Evolutionary conservation across 169 alveolate genomes (phyloP), one percentile per base, ranked within the genome.

Genomic region (Toxoplasma gondii): DNA sequence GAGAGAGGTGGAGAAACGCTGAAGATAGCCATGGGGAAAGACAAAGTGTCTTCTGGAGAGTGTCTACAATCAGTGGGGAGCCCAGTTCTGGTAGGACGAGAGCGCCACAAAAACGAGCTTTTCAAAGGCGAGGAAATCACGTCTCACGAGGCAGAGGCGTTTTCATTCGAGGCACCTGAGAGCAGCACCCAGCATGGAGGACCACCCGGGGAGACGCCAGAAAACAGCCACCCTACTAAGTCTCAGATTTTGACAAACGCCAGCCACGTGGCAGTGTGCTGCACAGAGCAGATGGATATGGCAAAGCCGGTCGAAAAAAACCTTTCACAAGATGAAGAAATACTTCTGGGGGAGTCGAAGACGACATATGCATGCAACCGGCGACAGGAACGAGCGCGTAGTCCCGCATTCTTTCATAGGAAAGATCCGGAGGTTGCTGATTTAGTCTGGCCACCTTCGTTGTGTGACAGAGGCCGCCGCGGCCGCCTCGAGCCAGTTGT

Each of bases 391-490:
- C 7, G 74, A 27, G 74, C 1, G 74, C n/a, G 74, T 4, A 27
- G n/a, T 31, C n/a, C 9, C 1, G 74, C 74, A 1, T 64, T 64
- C n/a, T 64, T 64, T 27, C 74, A 1, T 16, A 4, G 74, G 74
- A 16, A 27, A 27, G 74, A 27, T 64, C 86, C 86, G 39, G 31
- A 19, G 86, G 44, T 10, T 78, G n/a, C 10, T n/a, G 86, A 78
- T 38, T 19, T 78, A 17, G 86, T 78, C 22, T 78, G 86, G 86
- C 86, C 86, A 16, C 86, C 86, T 10, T 78, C 86, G 12, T 38
- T 78, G 45, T 78, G 86, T 27, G 86, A 78, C n/a, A 31, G 74
- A 27, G n/a, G 74, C n/a, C 74, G 74, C 24, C 74, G n/a, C 4
- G 74, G 74, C 34, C 74, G 74, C 22, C 74, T 64, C 74, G 31